Evolutionary conservation across 176 grass and related monocot genomes (phyloP).

Genomic region (Thalia dealbata): DNA sequence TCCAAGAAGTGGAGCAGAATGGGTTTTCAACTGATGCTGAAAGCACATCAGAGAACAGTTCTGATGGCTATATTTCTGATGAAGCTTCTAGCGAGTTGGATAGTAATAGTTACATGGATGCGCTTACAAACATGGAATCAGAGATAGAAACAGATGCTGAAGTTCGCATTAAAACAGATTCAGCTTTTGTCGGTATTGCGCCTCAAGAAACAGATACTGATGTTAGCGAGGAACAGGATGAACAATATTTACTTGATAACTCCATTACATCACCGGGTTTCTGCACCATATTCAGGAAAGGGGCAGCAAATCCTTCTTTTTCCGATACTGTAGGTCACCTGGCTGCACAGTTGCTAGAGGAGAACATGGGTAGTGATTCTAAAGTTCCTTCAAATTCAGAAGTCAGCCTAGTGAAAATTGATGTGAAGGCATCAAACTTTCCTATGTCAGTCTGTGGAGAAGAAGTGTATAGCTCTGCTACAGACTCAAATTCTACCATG

Average conservation of each 20-base stretch:
- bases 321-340: slow-evolving; percentile 12
- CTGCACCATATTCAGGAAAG: slow-evolving; percentile 9
- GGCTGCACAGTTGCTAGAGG: slow-evolving; percentile 14
- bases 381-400: background rate
- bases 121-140: slow-evolving; percentile 58
- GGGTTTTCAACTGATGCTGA: slow-evolving; percentile 7
- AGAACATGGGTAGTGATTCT: background rate
- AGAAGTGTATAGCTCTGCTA: background rate
- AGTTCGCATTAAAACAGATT: slow-evolving; percentile 21
- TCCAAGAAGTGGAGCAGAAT: slow-evolving; percentile 16
- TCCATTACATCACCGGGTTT: slow-evolving; percentile 9
- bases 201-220: slow-evolving; percentile 27
- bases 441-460: background rate
- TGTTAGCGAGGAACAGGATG: slow-evolving; percentile 5
- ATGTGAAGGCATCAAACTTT: background rate
- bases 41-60: slow-evolving; percentile 38
- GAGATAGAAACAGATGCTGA: slow-evolving; percentile 58
- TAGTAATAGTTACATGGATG: slow-evolving; percentile 53
- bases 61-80: slow-evolving; percentile 62
- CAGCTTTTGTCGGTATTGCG: slow-evolving; percentile 1
- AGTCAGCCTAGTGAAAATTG: background rate
- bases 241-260: background rate
- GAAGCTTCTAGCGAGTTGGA: slow-evolving; percentile 31
- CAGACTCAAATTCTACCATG: background rate
- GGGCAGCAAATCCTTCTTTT: slow-evolving; percentile 1